A percentile compares a stretch with the other conserved stretches of the same genome.
Conservation (phyloP, 257 asterid species). For the Solanum tacnaense region DNA sequence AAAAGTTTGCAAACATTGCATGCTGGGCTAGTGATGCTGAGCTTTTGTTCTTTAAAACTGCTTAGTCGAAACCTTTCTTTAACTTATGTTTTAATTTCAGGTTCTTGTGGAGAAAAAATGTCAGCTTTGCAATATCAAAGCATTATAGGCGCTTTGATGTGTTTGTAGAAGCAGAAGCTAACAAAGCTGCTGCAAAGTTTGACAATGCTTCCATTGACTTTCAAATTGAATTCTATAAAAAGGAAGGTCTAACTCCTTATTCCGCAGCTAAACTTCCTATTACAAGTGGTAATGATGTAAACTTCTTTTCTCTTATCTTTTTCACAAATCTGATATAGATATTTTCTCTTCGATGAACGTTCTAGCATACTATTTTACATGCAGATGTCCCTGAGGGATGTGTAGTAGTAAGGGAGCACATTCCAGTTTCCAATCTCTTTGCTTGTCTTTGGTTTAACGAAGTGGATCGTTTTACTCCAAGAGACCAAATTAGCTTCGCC, state of each 20-base stretch:
- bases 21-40: not conserved
- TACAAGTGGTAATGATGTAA: slow-evolving; percentile 52
- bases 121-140: slow-evolving; percentile 86
- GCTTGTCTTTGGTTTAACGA: slow-evolving; percentile 95
- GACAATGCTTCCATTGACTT: slow-evolving; percentile 81
- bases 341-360: not conserved
- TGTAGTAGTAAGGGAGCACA: slow-evolving; percentile 78
- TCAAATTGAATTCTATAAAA: slow-evolving; percentile 74
- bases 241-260: slow-evolving; percentile 81
- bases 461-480: slow-evolving; percentile 88
- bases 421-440: slow-evolving; percentile 80
- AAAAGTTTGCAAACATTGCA: not conserved
- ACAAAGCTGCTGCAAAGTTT: slow-evolving; percentile 79
- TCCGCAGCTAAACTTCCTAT: slow-evolving; percentile 66
- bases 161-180: slow-evolving; percentile 92
- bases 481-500: slow-evolving; percentile 93
- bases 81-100: slow-evolving; percentile 12
- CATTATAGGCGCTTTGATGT: slow-evolving; percentile 90
- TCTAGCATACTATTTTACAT: not conserved
- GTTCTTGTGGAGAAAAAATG: slow-evolving; percentile 90
- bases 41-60: not conserved
- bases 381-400: slow-evolving; percentile 99
- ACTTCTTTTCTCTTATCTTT: not conserved
- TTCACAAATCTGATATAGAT: not conserved
- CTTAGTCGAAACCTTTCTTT: not conserved